phyloP scores from a whole-genome alignment of 1,284 basidiomycete species.

The Microbotryomycetes sp. region DNA sequence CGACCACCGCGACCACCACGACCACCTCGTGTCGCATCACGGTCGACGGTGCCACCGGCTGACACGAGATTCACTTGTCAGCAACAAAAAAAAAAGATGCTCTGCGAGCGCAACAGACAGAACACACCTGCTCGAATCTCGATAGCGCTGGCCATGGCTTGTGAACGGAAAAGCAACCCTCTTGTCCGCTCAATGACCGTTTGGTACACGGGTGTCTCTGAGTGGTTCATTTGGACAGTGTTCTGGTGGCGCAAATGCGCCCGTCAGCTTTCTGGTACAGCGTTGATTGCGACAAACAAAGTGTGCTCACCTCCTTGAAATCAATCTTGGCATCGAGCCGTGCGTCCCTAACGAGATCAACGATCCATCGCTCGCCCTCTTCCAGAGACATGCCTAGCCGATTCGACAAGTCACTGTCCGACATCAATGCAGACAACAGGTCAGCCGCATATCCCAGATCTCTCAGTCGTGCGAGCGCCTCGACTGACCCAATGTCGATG shows the following conservation, averaged over 20 bases:
- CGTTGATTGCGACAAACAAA: background rate
- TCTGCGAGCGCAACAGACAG: background rate
- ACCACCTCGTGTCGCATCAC: constrained; percentile 17
- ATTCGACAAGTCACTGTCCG: constrained; percentile 72
- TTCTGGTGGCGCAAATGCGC: constrained; percentile 51
- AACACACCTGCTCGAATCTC: constrained; percentile 46
- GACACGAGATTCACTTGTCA: too few species aligned
- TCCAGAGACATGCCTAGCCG: constrained; percentile 83
- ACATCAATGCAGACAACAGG: background rate
- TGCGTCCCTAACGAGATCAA: constrained; percentile 94
- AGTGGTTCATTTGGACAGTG: constrained; percentile 89
- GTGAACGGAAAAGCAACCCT: constrained; percentile 81
- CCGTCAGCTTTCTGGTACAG: constrained; percentile 10
- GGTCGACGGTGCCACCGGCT: constrained; percentile 23
- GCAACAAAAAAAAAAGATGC: too few species aligned
- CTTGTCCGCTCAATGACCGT: constrained; percentile 93
- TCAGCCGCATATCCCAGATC: background rate
- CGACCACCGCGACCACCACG: constrained; percentile 16
- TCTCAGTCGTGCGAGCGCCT: constrained; percentile 4
- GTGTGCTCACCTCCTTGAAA: constrained; percentile 65
- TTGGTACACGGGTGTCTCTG: constrained; percentile 84
- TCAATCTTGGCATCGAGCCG: constrained; percentile 97
- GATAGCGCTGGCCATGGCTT: constrained; percentile 81
- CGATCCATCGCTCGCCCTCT: constrained; percentile 99
- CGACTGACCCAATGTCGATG: constrained; percentile 81